Percentiles rank a stretch among this genome's conserved stretches.
phyloP scores from a whole-genome alignment of 192 early-diverging fungal species.

The Umbelopsis isabellina region DNA sequence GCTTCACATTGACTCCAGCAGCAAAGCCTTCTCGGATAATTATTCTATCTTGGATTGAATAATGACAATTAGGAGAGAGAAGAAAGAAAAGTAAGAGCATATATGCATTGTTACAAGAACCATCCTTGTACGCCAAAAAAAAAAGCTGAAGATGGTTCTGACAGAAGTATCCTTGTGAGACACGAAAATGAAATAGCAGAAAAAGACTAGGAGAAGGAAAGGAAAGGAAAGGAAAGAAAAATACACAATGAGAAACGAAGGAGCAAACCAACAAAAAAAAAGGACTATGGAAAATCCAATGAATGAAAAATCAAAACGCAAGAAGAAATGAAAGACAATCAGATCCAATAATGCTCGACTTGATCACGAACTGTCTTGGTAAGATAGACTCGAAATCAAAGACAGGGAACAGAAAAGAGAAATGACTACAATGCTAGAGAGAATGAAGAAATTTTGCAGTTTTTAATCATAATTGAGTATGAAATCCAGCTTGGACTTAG shows the following conservation, averaged over 20 bases:
- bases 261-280: background rate
- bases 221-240: background rate
- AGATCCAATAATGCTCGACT: background rate
- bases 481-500: conserved; percentile 21
- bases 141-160: background rate
- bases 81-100: background rate
- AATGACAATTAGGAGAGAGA: background rate
- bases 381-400: background rate
- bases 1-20: no score
- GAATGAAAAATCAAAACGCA: no score
- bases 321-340: background rate
- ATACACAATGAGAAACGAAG: conserved; percentile 10
- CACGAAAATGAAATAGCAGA: background rate
- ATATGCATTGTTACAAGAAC: conserved; percentile 20
- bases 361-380: background rate
- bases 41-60: background rate
- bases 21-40: no score
- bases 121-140: no score
- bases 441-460: background rate
- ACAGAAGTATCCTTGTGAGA: background rate
- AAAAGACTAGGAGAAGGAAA: no score
- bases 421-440: background rate
- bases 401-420: background rate
- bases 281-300: no score
- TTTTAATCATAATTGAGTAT: conserved; percentile 8